These are phyloP conservation scores for Vigna mungo DNA, from an alignment of 306 rosid species.

Conservation along the genomic window DNA sequence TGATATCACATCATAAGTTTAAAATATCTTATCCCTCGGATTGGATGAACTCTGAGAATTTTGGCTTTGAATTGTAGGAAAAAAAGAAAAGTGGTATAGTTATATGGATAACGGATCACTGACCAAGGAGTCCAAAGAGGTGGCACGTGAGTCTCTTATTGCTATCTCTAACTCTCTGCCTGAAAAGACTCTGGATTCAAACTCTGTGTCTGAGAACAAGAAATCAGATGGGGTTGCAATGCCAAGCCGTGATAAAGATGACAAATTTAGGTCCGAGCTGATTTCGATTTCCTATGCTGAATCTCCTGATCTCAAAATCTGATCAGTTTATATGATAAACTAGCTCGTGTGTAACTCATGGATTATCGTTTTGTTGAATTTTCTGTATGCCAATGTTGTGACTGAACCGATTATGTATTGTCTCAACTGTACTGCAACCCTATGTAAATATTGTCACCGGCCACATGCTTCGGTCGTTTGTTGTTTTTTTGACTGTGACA, in stretches of 20 bases:
- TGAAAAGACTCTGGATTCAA: conserved; percentile 42
- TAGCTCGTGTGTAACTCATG: conserved; percentile 35
- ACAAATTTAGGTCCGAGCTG: conserved; percentile 53
- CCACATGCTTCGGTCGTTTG: conserved; percentile 35
- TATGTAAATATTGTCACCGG: conserved; percentile 28
- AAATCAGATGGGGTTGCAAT: conserved; percentile 45
- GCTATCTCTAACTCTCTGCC: conserved; percentile 52
- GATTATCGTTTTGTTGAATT: conserved; percentile 4
- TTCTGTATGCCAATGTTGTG: conserved; percentile 28
- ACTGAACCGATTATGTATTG: conserved; percentile 18
- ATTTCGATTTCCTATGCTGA: conserved; percentile 58
- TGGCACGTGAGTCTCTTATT: conserved; percentile 58
- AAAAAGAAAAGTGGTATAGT: conserved; percentile 39
- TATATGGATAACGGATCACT: conserved; percentile 58
- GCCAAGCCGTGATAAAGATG: conserved; percentile 39
- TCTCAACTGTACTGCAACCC: conserved; percentile 19
- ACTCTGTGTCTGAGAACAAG: conserved; percentile 42
- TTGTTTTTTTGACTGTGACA: conserved; percentile 30
- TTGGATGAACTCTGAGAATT: conserved; percentile 37
- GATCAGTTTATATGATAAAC: conserved; percentile 28
- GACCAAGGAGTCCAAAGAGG: conserved; percentile 46
- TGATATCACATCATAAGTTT: not conserved
- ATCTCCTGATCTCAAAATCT: conserved; percentile 54
- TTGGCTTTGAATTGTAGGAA: conserved; percentile 50
- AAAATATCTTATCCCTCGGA: conserved; percentile 12